These are phyloP conservation scores for Leucocoprinus leucothites DNA, from an alignment of 768 basidiomycete genomes.

Conservation along the genomic window DNA sequence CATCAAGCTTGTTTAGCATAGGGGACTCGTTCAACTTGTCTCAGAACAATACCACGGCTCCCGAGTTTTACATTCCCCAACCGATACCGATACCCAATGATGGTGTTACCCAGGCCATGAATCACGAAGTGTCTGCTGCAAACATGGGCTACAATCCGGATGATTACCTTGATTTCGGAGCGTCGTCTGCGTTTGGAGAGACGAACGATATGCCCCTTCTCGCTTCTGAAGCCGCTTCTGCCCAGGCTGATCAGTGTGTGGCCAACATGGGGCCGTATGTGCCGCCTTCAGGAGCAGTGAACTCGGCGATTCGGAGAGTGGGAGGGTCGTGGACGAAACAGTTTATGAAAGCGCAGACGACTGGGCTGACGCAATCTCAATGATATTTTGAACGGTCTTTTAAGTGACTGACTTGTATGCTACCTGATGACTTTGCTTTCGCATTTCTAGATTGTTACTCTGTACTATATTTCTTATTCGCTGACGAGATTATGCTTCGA, in stretches of 20 bases:
- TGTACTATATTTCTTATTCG: slow-evolving; percentile 1
- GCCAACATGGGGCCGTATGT: slow-evolving; percentile 30
- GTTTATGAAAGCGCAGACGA: slow-evolving; percentile 22
- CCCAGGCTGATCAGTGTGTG: slow-evolving; percentile 12
- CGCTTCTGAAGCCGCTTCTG: not conserved
- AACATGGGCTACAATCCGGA: slow-evolving; percentile 25
- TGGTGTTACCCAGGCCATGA: not conserved
- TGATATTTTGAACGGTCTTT: slow-evolving; percentile 10
- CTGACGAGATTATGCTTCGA: not conserved
- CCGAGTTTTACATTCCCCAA: not conserved
- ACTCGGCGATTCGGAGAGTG: slow-evolving; percentile 50
- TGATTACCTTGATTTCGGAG: slow-evolving; percentile 36
- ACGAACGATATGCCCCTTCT: slow-evolving; percentile 3
- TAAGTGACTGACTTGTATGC: slow-evolving; percentile 16
- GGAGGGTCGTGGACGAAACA: slow-evolving; percentile 46
- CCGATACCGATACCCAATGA: not conserved
- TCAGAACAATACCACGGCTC: not conserved
- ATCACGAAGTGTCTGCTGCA: not conserved
- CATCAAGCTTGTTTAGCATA: slow-evolving; percentile 1
- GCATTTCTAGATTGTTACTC: slow-evolving; percentile 10
- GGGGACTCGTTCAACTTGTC: slow-evolving; percentile 1
- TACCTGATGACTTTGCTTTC: slow-evolving; percentile 17
- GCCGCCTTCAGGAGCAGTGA: slow-evolving; percentile 53
- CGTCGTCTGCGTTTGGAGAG: slow-evolving; percentile 4
- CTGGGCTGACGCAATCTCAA: slow-evolving; percentile 16